Evolutionary conservation across 2,329 filamentous ascomycete genomes (phyloP).

Genomic region (Fusarium beomiforme): DNA sequence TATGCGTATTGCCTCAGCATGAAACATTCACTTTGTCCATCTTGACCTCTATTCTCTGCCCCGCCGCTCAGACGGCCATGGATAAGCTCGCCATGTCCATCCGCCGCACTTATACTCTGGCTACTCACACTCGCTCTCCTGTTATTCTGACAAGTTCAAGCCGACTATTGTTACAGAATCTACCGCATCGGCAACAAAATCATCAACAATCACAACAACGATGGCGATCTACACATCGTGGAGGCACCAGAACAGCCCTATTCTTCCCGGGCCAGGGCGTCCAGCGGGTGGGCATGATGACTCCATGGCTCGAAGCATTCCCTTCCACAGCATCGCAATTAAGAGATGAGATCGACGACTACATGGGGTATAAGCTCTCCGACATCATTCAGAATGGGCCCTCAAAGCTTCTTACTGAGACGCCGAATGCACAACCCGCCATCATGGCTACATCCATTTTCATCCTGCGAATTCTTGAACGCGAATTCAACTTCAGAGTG

Average conservation of each 20-base stretch:
- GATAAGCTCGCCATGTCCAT: slow-evolving; percentile 44
- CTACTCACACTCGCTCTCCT: slow-evolving; percentile 8
- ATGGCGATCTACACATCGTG: slow-evolving; percentile 47
- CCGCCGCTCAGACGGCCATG: slow-evolving; percentile 46
- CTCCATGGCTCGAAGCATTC: slow-evolving; percentile 87
- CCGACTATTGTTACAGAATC: slow-evolving; percentile 9
- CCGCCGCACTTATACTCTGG: slow-evolving; percentile 34
- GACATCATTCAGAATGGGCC: slow-evolving; percentile 83
- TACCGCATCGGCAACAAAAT: slow-evolving; percentile 1
- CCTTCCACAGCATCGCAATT: slow-evolving; percentile 79
- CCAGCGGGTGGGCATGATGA: slow-evolving; percentile 87
- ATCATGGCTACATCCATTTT: slow-evolving; percentile 96
- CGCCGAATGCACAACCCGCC: slow-evolving; percentile 89
- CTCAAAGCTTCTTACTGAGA: slow-evolving; percentile 79
- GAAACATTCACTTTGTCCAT: slow-evolving; percentile 33
- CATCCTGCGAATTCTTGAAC: slow-evolving; percentile 86
- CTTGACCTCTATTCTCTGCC: slow-evolving; percentile 33
- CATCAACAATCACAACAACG: slow-evolving; percentile 20
- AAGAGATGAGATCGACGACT: slow-evolving; percentile 85
- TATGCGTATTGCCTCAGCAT: slow-evolving; percentile 24
- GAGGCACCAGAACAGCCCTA: slow-evolving; percentile 63
- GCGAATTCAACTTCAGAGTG: slow-evolving; percentile 82
- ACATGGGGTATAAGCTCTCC: slow-evolving; percentile 79
- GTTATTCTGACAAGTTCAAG: not conserved
- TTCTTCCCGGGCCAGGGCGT: slow-evolving; percentile 84